These are phyloP conservation scores for Ceratopteris richardii DNA, from an alignment of 75 land plant species.

Conservation along the genomic window DNA sequence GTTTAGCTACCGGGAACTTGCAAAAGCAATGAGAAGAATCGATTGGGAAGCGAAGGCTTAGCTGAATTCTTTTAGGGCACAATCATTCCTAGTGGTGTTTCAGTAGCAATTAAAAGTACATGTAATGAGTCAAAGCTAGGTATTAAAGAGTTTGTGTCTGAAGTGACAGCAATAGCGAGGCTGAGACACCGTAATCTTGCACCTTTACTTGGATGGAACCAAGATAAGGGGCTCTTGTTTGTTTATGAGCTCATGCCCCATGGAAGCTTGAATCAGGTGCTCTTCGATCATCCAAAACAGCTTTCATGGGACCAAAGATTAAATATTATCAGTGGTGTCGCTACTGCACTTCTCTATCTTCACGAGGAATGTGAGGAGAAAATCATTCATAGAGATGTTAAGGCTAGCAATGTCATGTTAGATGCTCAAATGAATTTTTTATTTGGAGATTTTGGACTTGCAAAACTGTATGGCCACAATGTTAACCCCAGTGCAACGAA, in stretches of 20 bases:
- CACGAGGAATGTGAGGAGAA: conserved; percentile 19
- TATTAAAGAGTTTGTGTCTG: conserved; percentile 46
- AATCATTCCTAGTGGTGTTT: conserved; percentile 16
- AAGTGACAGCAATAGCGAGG: conserved; percentile 41
- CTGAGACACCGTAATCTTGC: conserved; percentile 62
- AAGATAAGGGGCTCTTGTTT: conserved; percentile 19
- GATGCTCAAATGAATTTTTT: conserved; percentile 67
- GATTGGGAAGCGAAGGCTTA: conserved; percentile 14
- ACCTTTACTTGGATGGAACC: conserved; percentile 52
- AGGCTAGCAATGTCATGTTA: conserved; percentile 77
- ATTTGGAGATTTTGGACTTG: conserved; percentile 84
- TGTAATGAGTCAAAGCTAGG: conserved; percentile 42
- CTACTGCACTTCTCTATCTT: conserved; percentile 14
- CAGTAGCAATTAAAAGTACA: conserved; percentile 69
- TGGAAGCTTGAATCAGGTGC: conserved; percentile 41
- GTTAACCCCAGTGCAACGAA: conserved; percentile 68
- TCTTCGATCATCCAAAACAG: conserved; percentile 4
- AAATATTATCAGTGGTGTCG: conserved; percentile 17
- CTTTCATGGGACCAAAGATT: conserved; percentile 9
- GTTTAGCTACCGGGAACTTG: conserved; percentile 6
- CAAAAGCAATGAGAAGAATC: background rate
- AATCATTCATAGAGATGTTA: conserved; percentile 52
- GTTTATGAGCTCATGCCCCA: conserved; percentile 50
- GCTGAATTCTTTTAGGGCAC: conserved; percentile 12
- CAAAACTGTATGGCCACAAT: conserved; percentile 63